Percentiles rank a stretch among this genome's conserved stretches.
Evolutionary conservation across 2,329 filamentous ascomycete species (phyloP).

Genomic region (Ilyonectria robusta): DNA sequence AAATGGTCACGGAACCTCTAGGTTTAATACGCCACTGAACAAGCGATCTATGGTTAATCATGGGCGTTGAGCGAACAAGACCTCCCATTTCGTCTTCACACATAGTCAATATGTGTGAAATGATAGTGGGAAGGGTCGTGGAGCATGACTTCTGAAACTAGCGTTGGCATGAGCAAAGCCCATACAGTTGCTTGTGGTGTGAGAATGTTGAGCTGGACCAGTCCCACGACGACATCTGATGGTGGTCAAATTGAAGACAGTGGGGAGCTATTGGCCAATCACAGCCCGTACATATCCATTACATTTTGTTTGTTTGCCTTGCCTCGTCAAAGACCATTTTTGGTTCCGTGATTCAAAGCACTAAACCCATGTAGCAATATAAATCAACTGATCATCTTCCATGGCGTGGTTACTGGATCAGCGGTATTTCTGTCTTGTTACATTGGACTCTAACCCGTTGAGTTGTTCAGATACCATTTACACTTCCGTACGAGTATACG

Average conservation of each 20-base stretch:
- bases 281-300: not conserved
- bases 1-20: slow-evolving; percentile 95
- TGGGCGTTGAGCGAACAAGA: not conserved
- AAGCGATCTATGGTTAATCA: not conserved
- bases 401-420: not conserved
- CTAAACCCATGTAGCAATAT: not conserved
- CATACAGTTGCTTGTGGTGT: too few species aligned
- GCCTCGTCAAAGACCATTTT: not conserved
- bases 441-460: not conserved
- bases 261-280: not conserved
- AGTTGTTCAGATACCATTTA: slow-evolving; percentile 5
- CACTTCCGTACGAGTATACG: slow-evolving; percentile 1
- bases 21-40: slow-evolving; percentile 82
- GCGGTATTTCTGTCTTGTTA: not conserved
- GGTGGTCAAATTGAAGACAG: not conserved
- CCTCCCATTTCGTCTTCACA: too few species aligned
- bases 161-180: too few species aligned
- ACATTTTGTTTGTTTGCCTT: not conserved
- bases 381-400: not conserved
- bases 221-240: not conserved
- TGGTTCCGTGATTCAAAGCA: not conserved
- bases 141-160: too few species aligned
- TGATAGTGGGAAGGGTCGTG: too few species aligned
- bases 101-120: too few species aligned
- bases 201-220: too few species aligned